A percentile compares a stretch with the other conserved stretches of the same genome.
Evolutionary conservation across 2,329 filamentous ascomycete species (phyloP).

Genomic region (Aureobasidium vineae): DNA sequence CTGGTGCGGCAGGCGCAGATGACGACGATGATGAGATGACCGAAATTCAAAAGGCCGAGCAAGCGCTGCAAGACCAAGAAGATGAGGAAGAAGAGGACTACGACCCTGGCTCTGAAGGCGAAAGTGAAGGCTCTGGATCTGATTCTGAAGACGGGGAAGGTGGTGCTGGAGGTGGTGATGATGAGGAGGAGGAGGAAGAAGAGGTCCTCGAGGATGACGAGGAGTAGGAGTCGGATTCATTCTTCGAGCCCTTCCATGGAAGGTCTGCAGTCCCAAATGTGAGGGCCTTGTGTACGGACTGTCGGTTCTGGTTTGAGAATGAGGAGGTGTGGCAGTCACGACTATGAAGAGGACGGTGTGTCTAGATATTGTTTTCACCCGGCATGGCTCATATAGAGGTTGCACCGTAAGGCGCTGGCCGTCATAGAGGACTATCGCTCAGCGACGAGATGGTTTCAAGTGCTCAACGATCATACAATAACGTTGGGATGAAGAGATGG

Average conservation of each 20-base stretch:
- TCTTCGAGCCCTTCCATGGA: not conserved
- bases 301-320: not conserved
- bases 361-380: not conserved
- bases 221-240: conserved; percentile 31
- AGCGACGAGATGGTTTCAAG: not conserved
- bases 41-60: conserved; percentile 41
- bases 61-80: conserved; percentile 39
- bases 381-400: not conserved
- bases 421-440: not conserved
- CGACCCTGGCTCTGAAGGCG: conserved; percentile 43
- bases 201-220: conserved; percentile 37
- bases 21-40: conserved; percentile 40
- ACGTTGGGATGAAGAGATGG: not conserved
- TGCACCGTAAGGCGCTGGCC: not conserved
- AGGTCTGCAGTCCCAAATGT: not conserved
- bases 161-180: conserved; percentile 30
- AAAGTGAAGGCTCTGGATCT: conserved; percentile 42
- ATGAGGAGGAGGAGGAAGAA: conserved; percentile 36
- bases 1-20: conserved; percentile 36
- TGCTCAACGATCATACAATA: not conserved
- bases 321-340: not conserved
- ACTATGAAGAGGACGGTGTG: not conserved
- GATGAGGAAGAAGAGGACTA: conserved; percentile 47
- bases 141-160: conserved; percentile 39
- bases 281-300: not conserved